phyloP scores from a whole-genome alignment of 345 rosid species.

The Citrus medica region DNA sequence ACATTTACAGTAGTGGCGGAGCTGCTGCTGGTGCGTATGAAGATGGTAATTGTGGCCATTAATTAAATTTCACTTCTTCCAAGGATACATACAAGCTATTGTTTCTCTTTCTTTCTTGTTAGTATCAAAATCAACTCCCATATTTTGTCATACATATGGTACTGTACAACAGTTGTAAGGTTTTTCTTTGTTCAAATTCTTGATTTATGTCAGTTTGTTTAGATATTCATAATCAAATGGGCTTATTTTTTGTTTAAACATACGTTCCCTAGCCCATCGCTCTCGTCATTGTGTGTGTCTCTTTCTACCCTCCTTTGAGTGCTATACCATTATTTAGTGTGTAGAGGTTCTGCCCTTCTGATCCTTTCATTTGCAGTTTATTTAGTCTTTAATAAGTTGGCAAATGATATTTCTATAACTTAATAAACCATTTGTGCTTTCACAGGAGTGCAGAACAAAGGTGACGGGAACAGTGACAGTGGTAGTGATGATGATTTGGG shows the following conservation, averaged over 20 bases:
- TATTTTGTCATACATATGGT: background rate
- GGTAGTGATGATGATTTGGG: constrained; percentile 59
- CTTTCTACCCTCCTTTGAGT: background rate
- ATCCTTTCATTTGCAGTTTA: background rate
- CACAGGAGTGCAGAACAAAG: constrained; percentile 49
- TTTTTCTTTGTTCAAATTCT: background rate
- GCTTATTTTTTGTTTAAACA: background rate
- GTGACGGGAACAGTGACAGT: constrained; percentile 42
- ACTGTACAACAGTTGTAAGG: background rate
- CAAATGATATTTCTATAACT: constrained; percentile 1
- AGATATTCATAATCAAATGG: background rate
- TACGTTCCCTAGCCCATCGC: too few species aligned
- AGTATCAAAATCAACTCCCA: background rate
- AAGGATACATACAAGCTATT: background rate
- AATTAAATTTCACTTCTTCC: background rate
- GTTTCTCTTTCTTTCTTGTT: background rate
- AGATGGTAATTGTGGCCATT: constrained; percentile 49
- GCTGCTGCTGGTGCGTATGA: constrained; percentile 39
- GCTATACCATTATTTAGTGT: background rate
- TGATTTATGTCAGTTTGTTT: background rate
- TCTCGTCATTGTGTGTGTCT: background rate
- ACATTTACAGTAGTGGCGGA: constrained; percentile 50
- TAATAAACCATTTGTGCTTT: constrained; percentile 4
- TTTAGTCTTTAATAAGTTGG: background rate
- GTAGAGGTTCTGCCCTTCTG: background rate